phyloP scores from a whole-genome alignment of 345 rosid genomes.

The Eucalyptus camaldulensis region DNA sequence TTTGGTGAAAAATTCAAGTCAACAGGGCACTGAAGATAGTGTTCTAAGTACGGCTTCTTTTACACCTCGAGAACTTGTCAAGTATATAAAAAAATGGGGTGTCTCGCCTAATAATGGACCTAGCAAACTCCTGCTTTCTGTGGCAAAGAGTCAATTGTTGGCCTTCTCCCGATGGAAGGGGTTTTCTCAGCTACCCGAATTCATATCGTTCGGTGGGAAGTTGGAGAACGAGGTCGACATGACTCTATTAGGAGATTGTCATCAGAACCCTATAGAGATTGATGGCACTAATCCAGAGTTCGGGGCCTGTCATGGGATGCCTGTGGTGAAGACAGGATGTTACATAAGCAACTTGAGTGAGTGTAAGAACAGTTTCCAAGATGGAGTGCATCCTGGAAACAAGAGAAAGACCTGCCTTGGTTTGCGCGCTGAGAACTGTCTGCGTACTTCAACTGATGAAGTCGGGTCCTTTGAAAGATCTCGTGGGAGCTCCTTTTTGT shows the following conservation, averaged over 20 bases:
- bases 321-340: background rate
- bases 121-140: conserved; percentile 38
- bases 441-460: conserved; percentile 17
- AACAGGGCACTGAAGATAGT: conserved; percentile 34
- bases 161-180: conserved; percentile 71
- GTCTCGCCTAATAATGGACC: conserved; percentile 11
- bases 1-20: conserved; percentile 25
- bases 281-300: background rate
- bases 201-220: conserved; percentile 24
- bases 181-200: conserved; percentile 36
- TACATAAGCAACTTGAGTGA: background rate
- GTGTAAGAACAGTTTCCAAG: conserved; percentile 16
- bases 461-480: conserved; percentile 7
- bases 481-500: background rate
- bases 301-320: background rate
- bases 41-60: conserved; percentile 28
- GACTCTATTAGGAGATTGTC: background rate
- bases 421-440: conserved; percentile 28
- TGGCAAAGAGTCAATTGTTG: conserved; percentile 35
- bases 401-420: conserved; percentile 53
- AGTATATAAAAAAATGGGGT: conserved; percentile 33
- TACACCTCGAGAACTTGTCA: conserved; percentile 40
- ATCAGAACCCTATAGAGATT: background rate
- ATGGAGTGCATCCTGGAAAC: conserved; percentile 4
- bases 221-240: conserved; percentile 29